Conservation (phyloP, 345 rosid species). For the Syzygium aromaticum region DNA sequence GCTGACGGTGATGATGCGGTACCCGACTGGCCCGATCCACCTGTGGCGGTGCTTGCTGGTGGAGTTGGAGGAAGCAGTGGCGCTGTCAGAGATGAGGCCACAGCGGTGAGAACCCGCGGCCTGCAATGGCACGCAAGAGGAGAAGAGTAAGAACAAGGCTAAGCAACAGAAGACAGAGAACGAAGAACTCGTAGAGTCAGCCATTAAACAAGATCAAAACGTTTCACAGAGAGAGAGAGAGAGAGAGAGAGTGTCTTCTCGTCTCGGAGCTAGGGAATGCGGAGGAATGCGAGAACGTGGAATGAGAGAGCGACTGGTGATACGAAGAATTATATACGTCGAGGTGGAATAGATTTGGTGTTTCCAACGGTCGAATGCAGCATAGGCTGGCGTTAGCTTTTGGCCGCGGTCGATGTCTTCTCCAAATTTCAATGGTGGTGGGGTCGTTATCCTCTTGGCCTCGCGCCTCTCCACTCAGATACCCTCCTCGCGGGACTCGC, state of each 20-base stretch:
- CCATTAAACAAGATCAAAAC: constrained; percentile 16
- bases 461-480: neutral
- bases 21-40: constrained; percentile 80
- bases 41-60: constrained; percentile 29
- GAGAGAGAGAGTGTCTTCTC: neutral
- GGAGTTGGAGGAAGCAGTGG: constrained; percentile 10
- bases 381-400: neutral
- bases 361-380: constrained; percentile 1
- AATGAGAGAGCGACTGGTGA: neutral
- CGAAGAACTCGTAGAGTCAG: constrained; percentile 11
- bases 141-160: constrained; percentile 6
- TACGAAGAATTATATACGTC: neutral
- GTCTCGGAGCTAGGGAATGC: neutral
- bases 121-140: constrained; percentile 14
- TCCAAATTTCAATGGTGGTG: neutral
- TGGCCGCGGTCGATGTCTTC: neutral
- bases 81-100: neutral
- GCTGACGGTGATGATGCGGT: constrained; percentile 60
- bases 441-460: neutral
- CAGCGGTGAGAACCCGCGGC: constrained; percentile 7
- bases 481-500: neutral
- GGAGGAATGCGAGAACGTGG: neutral
- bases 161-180: constrained; percentile 9
- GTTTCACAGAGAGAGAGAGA: neutral
- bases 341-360: neutral